Conservation (phyloP, 2,329 filamentous ascomycete species). For the Zymoseptoria crescenta region DNA sequence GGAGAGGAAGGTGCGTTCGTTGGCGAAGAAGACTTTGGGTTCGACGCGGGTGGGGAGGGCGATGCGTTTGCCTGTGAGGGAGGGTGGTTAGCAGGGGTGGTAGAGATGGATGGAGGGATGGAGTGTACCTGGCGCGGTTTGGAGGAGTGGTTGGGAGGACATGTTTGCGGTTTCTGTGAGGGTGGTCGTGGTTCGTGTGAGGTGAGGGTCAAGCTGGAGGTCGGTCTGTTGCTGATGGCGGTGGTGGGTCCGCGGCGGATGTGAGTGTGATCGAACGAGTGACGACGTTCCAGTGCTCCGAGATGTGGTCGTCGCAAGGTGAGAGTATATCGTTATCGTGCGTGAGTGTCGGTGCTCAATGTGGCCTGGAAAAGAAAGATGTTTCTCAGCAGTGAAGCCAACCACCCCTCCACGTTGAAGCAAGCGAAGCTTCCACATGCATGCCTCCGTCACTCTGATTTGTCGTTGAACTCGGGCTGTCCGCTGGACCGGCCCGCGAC, state of each 20-base stretch:
- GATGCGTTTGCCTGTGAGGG: conserved; percentile 77
- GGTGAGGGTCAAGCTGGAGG: background rate
- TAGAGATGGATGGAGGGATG: conserved; percentile 8
- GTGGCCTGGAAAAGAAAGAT: background rate
- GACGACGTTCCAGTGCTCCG: background rate
- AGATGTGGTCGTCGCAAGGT: background rate
- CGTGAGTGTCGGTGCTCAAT: background rate
- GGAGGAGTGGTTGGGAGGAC: conserved; percentile 94
- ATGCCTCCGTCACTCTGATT: background rate
- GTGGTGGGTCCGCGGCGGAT: conserved; percentile 3
- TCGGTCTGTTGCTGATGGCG: background rate
- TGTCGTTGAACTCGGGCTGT: background rate
- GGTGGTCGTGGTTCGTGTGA: background rate
- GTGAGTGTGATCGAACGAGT: background rate
- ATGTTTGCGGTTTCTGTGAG: conserved; percentile 44
- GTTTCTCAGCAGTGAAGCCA: background rate
- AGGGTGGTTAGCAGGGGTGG: background rate
- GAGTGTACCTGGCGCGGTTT: conserved; percentile 72
- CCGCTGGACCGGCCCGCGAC: too few relatives aligned
- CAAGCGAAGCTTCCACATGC: background rate
- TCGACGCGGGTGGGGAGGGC: conserved; percentile 96
- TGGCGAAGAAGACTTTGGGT: conserved; percentile 99
- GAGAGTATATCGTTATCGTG: background rate
- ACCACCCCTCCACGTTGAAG: background rate
- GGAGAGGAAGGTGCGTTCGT: conserved; percentile 97